Percentiles rank a stretch among this genome's conserved stretches.
phyloP scores from a whole-genome alignment of 2,329 filamentous ascomycete species.

The Bipolaris bicolor region DNA sequence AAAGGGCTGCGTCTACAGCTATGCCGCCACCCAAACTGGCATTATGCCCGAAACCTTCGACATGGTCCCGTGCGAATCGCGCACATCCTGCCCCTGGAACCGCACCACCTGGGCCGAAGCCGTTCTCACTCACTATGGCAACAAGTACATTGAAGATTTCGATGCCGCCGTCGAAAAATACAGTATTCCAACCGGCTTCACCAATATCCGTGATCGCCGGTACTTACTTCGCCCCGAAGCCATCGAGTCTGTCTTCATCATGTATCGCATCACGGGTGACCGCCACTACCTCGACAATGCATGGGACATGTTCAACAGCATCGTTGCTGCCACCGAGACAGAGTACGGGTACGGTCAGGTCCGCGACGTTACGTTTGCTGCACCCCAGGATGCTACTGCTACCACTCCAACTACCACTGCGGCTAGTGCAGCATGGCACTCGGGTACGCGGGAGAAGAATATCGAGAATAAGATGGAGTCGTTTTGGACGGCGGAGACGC shows the following conservation, averaged over 20 bases:
- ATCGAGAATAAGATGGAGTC: slow-evolving; percentile 49
- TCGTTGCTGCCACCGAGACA: slow-evolving; percentile 50
- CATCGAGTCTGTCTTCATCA: slow-evolving; percentile 65
- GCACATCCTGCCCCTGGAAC: slow-evolving; percentile 59
- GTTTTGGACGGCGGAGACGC: slow-evolving; percentile 58
- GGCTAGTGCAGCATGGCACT: not conserved
- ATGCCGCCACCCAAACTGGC: slow-evolving; percentile 60
- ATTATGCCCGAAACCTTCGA: slow-evolving; percentile 67
- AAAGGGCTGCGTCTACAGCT: slow-evolving; percentile 67
- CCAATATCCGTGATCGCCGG: slow-evolving; percentile 48
- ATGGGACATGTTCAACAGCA: slow-evolving; percentile 57
- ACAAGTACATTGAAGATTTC: slow-evolving; percentile 21
- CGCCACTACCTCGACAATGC: slow-evolving; percentile 51
- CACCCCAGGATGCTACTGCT: slow-evolving; percentile 1
- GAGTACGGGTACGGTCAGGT: slow-evolving; percentile 53
- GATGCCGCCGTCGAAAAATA: slow-evolving; percentile 23
- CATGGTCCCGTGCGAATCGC: slow-evolving; percentile 55
- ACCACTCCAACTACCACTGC: not conserved
- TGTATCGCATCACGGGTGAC: slow-evolving; percentile 65
- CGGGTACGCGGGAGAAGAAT: slow-evolving; percentile 21
- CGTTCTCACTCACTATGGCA: slow-evolving; percentile 32
- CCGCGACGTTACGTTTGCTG: slow-evolving; percentile 48
- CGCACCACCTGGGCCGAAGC: slow-evolving; percentile 57
- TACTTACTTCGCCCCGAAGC: slow-evolving; percentile 62
- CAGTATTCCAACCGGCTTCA: slow-evolving; percentile 50